Conservation (phyloP, 2,329 filamentous ascomycete genomes). For the Ceratocystiopsis brevicomis region DNA sequence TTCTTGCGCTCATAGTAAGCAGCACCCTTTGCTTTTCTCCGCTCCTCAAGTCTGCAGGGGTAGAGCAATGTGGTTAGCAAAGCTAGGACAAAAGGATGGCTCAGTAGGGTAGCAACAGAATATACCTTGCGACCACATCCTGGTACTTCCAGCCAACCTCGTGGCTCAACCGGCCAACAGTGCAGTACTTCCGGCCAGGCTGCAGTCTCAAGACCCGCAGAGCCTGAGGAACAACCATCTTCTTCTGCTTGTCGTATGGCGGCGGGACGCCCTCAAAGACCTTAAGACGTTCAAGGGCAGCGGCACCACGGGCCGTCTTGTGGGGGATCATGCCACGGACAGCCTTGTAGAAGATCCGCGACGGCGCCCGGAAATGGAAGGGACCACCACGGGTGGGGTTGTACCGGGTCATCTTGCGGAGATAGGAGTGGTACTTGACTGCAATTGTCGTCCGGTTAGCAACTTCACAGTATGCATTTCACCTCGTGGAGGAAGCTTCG, state of each 20-base stretch:
- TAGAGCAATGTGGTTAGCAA: conserved; percentile 2
- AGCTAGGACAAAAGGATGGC: too few relatives aligned
- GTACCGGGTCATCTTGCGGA: conserved; percentile 99
- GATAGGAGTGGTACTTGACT: conserved; percentile 99
- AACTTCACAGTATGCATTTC: neutral
- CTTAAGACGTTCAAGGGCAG: conserved; percentile 96
- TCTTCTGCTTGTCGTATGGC: conserved; percentile 99
- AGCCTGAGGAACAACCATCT: conserved; percentile 97
- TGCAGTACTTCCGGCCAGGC: conserved; percentile 99
- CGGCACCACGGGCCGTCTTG: conserved; percentile 96
- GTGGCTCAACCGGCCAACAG: conserved; percentile 89
- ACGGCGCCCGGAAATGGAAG: conserved; percentile 99
- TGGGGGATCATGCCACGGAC: conserved; percentile 99
- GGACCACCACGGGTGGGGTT: conserved; percentile 99
- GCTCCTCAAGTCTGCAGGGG: conserved; percentile 71
- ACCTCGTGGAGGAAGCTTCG: too few relatives aligned
- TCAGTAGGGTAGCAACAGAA: conserved; percentile 13
- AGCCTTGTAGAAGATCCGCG: conserved; percentile 99
- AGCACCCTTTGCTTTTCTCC: conserved; percentile 96
- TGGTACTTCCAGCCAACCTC: conserved; percentile 99
- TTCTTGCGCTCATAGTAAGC: conserved; percentile 99
- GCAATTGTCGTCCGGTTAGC: conserved; percentile 15
- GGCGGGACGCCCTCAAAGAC: conserved; percentile 98
- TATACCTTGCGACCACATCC: conserved; percentile 93
- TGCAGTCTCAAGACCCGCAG: conserved; percentile 90